These are phyloP conservation scores for Kuraishia floccosa DNA, from an alignment of 805 yeast species.

Conservation along the genomic window DNA sequence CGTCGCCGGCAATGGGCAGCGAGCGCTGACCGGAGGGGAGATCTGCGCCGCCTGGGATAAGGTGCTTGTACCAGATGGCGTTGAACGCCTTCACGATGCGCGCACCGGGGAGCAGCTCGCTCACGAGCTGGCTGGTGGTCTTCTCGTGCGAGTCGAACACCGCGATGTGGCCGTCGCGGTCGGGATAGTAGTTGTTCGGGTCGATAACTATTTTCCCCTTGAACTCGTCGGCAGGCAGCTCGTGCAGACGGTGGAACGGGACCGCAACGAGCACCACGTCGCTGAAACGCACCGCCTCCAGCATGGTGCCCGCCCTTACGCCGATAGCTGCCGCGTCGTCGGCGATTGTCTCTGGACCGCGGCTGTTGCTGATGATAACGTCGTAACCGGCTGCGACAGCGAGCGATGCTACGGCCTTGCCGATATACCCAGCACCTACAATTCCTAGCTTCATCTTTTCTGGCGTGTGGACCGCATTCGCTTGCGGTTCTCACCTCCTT, in stretches of 20 bases:
- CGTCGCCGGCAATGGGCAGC: not conserved
- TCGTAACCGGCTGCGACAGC: not conserved
- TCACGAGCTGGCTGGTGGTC: not conserved
- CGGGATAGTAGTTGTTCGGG: not conserved
- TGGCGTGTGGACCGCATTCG: no score
- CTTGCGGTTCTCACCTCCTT: no score
- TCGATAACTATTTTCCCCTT: slow-evolving; percentile 1
- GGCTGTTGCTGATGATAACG: not conserved
- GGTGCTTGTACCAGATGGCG: not conserved
- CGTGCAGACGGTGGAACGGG: not conserved
- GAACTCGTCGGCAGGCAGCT: not conserved
- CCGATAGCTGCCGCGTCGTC: not conserved
- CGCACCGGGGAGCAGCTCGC: not conserved
- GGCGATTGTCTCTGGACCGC: not conserved
- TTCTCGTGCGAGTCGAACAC: not conserved
- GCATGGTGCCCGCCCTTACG: not conserved
- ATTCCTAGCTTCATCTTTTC: not conserved
- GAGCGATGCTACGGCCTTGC: not conserved
- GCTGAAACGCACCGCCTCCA: not conserved
- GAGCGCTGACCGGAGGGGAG: not conserved
- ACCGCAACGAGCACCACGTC: not conserved
- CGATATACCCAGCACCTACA: not conserved
- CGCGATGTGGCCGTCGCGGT: not conserved
- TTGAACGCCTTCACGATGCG: not conserved
- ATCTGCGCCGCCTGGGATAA: not conserved